Evolutionary conservation across 1,139 yeast genomes (phyloP), one percentile per base, ranked within the genome.

Genomic region (Yamadazyma sp.): DNA sequence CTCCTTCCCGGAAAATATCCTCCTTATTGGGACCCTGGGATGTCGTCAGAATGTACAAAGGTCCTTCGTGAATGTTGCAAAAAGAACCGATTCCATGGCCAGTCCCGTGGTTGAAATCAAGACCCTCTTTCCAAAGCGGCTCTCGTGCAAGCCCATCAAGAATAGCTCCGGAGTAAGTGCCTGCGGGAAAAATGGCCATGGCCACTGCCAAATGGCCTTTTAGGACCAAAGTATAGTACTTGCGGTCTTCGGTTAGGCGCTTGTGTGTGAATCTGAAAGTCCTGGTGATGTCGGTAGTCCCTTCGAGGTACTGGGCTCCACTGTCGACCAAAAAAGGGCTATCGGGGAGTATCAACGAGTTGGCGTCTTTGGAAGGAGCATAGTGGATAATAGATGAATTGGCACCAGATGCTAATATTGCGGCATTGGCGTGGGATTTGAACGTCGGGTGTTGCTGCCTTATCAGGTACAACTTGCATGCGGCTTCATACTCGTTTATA

Each of bases 41-140:
- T 1, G 67, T 54, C 3, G 69, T 54, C 62, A 59, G 64, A 32
- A 76, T 64, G 26, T 66, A 73, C 38, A 76, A 59, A 0, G 82
- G 82, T 0, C 75, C 73, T 39, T 77, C 78, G 45, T 77, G 82
- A 6, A 76, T 80, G 47, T 67, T 64, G 4, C 78, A 74, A 53
- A 69, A 76, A 27, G 74, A 62, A 11, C 78, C 81, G 5, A 76
- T 71, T 0, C 82, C 82, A 51, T 77, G 82, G 0, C 82, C 81
- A 1, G 80, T 72, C 8, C 82, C 82, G 52, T 77, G 82, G 36
- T 70, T 71, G 48, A 67, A 76, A 45, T 70, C 74, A 35, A 70
- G 54, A 0, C 81, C 81, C 34, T 64, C 63, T 42, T 66, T 65
- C 77, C 76, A 72, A 43, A 76, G 58, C 1, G 79, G 74, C 39